Base-by-base conservation (phyloP, 495 filamentous ascomycete genomes). In the Penicillium manginii region DNA sequence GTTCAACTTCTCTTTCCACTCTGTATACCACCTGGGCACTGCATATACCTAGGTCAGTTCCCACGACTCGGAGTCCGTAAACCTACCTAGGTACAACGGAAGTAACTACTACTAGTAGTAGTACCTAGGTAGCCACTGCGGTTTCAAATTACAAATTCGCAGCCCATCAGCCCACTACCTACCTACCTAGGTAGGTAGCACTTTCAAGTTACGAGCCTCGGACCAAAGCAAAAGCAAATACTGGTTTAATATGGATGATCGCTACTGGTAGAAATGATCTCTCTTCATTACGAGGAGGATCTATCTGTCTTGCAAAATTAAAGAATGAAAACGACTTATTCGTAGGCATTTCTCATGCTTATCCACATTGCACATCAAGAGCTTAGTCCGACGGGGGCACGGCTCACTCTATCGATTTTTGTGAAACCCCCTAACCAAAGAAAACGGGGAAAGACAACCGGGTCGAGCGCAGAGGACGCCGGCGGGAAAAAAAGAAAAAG, bases 321-420 rank as follows among this genome's bases (percentile, higher is more conserved):
- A 26, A 47, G 21, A 26, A 47, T 47, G 19, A 26, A 47, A 59
- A 54, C 61, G 47, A 50, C 52, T 66, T 61, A 50, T 67, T 67
- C 64, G 67, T 70, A 70, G 65, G 60, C 67, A 68, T 70, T 60
- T 68, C 65, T 70, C 67, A 68, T 70, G 65, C 67, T 69, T 68
- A 70, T 70, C 67, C 67, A 68, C 67, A 70, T 70, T 68, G 67
- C 67, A 66, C 67, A 70, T 70, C 61, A 67, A 55, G 53, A 57
- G 57, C 47, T 68, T 63, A 50, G 48, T 66, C 62, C 59, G 55
- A 61, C 52, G 52, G 54, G 50, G 54, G 50, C 49, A 63, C 53
- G 64, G 61, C 67, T 69, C 67, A 55, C 65, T 64, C 67, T 68
- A 70, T 68, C 54, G 54, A 50, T 45, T 58, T 60, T 70, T 70